Evolutionary conservation across 2,329 filamentous ascomycete species (phyloP).

Genomic region (Cyanodermella asteris): DNA sequence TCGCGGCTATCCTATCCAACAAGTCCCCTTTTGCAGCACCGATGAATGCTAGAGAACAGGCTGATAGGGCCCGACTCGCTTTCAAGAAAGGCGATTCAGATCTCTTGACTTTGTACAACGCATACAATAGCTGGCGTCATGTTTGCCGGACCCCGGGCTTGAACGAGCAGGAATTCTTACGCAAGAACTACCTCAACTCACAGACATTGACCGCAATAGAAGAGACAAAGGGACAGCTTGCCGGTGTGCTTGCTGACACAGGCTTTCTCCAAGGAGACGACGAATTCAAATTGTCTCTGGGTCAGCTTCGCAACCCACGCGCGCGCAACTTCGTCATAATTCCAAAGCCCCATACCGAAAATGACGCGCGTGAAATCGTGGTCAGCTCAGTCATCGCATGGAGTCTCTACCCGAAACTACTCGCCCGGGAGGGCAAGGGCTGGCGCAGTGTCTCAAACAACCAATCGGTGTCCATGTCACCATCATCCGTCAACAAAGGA

Average conservation of each 20-base stretch:
- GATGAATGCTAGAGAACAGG: constrained; percentile 62
- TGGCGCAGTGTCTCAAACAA: constrained; percentile 87
- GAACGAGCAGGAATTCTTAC: constrained; percentile 76
- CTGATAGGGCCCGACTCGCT: constrained; percentile 52
- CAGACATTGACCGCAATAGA: constrained; percentile 83
- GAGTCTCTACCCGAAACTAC: constrained; percentile 87
- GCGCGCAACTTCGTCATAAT: constrained; percentile 60
- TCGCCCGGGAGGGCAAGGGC: constrained; percentile 64
- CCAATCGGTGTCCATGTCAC: constrained; percentile 68
- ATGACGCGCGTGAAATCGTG: constrained; percentile 61
- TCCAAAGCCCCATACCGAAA: constrained; percentile 49
- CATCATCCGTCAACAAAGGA: constrained; percentile 70
- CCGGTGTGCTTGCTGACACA: constrained; percentile 66
- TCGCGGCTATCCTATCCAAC: constrained; percentile 79
- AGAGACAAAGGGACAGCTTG: constrained; percentile 78
- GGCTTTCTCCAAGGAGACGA: constrained; percentile 57
- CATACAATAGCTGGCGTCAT: constrained; percentile 72
- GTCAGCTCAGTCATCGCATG: constrained; percentile 68
- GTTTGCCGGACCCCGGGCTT: constrained; percentile 48
- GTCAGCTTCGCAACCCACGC: constrained; percentile 24
- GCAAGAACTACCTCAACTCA: constrained; percentile 80
- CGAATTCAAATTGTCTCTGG: constrained; percentile 48
- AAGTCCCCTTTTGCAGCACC: constrained; percentile 85
- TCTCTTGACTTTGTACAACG: constrained; percentile 79
- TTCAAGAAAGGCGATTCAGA: constrained; percentile 83